Conservation (phyloP, 352 stramenopile species). For the Blastocystis sp. region DNA sequence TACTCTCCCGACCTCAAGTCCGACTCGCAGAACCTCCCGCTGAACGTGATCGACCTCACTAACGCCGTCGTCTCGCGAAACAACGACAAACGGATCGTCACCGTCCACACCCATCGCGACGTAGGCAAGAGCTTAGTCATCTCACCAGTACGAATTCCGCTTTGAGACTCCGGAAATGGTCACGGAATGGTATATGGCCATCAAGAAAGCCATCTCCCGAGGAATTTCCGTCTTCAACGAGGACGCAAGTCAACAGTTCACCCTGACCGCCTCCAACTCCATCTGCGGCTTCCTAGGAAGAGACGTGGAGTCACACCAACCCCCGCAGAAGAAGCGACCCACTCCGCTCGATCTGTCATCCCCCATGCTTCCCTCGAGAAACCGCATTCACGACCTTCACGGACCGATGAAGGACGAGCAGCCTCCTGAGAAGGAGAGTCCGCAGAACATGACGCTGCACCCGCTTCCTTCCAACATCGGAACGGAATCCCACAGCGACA, state of each 20-base stretch:
- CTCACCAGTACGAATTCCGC: slow-evolving; percentile 4
- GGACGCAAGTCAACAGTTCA: neutral
- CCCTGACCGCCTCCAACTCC: neutral
- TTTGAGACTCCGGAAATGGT: neutral
- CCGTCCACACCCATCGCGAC: slow-evolving; percentile 17
- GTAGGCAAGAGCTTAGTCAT: neutral
- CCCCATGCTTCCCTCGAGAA: neutral
- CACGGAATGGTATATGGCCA: neutral
- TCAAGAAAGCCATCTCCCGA: neutral
- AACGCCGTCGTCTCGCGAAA: neutral
- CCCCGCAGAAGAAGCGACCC: neutral
- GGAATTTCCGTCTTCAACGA: slow-evolving; percentile 32
- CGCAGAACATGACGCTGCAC: neutral
- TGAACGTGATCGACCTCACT: slow-evolving; percentile 31
- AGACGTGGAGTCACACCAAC: neutral
- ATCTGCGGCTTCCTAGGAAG: neutral
- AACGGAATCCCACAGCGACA: neutral
- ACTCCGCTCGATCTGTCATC: neutral
- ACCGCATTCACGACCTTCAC: neutral
- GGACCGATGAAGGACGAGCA: neutral
- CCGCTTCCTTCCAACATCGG: neutral
- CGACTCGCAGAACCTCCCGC: neutral
- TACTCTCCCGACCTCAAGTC: neutral
- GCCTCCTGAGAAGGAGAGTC: neutral
- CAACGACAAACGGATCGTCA: neutral